phyloP scores from a whole-genome alignment of 345 rosid species.

The Brassica rapa region DNA sequence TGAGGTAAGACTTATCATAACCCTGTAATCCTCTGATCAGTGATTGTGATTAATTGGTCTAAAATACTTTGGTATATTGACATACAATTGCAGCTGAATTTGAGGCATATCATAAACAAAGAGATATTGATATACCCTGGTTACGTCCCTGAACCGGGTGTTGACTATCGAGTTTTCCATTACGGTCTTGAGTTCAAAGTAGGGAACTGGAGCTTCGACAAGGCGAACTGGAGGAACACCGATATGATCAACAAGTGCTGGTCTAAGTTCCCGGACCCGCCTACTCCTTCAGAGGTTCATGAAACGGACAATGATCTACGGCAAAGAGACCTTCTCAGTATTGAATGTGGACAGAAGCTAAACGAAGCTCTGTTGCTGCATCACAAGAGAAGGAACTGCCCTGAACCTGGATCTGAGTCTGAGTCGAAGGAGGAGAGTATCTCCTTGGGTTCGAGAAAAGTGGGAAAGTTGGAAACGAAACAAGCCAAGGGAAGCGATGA shows the following conservation, averaged over 20 bases:
- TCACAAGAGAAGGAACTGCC: slow-evolving; percentile 75
- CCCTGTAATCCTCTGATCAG: too few species aligned
- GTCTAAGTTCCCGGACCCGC: slow-evolving; percentile 92
- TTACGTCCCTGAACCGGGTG: slow-evolving; percentile 77
- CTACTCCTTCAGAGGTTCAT: slow-evolving; percentile 60
- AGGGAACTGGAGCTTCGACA: slow-evolving; percentile 96
- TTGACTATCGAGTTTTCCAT: slow-evolving; percentile 84
- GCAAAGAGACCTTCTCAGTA: slow-evolving; percentile 80
- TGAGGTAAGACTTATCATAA: slow-evolving; percentile 42
- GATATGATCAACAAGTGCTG: slow-evolving; percentile 82
- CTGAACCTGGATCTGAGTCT: slow-evolving; percentile 43
- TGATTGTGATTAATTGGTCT: background rate
- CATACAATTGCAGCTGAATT: slow-evolving; percentile 61
- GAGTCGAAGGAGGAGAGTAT: slow-evolving; percentile 23
- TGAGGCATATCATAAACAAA: slow-evolving; percentile 69
- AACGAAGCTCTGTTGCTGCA: slow-evolving; percentile 81
- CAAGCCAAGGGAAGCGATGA: slow-evolving; percentile 36
- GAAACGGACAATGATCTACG: slow-evolving; percentile 48
- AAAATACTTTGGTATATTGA: background rate
- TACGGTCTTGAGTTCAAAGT: slow-evolving; percentile 88
- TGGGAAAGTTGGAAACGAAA: slow-evolving; percentile 26
- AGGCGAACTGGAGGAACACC: slow-evolving; percentile 85
- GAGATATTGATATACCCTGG: slow-evolving; percentile 91
- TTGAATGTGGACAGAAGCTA: slow-evolving; percentile 82
- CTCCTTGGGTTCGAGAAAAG: slow-evolving; percentile 25